Base-by-base conservation (phyloP, 805 yeast species). In the Candida taoyuanica region DNA sequence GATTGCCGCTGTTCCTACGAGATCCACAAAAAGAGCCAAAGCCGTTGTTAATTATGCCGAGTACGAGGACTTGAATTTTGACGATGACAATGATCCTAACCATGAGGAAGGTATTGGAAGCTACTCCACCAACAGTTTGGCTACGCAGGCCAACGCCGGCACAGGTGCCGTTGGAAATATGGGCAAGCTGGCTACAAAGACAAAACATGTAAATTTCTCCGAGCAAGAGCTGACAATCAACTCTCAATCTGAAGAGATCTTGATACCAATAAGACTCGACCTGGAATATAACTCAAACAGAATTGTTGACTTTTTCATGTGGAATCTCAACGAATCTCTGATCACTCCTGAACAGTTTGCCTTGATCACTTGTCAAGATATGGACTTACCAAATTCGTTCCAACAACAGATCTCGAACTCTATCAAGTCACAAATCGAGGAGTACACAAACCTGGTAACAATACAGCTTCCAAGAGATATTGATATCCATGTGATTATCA, bases 271-370 rank as follows among this genome's bases (percentile, higher is more conserved):
- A 19, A 70, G 96, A 44, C 65, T 93, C 19, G 95, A 86, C 42
- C 74, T 93, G 47, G 96, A 89, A 47, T 74, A 76, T 46, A 95
- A 87, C 50, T 87, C 80, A n/a, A 84, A 83, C 62, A 78, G 83
- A 52, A 72, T 93, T 30, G 73, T 85, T 26, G 98, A 93, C 58
- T 85, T 95, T 1, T 82, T 93, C 50, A 70, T 88, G 38, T 93
- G 98, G 98, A 89, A 93, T 59, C 56, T 82, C 38, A 77, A 85
- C 54, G 98, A 93, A 53, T 64, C 73, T n/a, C 68, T 79, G 2
- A 59, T 85, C 7, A 71, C 89, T 42, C 96, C 98, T 0, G 98
- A 91, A 55, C 91, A 85, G 49, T 93, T 93, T 63, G 91, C 96
- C 0, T 67, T 74, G 12, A 74, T 86, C 19, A 74, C 89, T 52